phyloP scores from a whole-genome alignment of 129 eudicot species.

The Heracleum sosnowskyi region DNA sequence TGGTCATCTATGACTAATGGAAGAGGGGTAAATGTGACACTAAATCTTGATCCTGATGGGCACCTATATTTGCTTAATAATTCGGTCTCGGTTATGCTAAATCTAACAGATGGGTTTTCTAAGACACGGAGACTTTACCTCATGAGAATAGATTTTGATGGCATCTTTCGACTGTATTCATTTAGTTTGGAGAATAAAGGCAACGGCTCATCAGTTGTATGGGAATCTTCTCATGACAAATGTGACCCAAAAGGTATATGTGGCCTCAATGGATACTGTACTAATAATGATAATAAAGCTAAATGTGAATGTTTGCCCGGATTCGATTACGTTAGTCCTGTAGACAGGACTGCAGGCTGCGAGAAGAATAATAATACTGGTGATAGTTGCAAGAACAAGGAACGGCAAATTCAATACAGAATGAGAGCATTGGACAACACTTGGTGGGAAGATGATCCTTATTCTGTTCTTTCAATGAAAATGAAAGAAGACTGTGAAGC shows the following conservation, averaged over 20 bases:
- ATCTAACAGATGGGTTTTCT: constrained; percentile 21
- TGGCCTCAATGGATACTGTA: constrained; percentile 3
- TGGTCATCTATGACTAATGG: background rate
- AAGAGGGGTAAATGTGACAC: constrained; percentile 17
- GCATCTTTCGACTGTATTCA: constrained; percentile 35
- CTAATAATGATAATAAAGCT: background rate
- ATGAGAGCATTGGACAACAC: constrained; percentile 4
- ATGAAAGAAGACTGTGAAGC: constrained; percentile 17
- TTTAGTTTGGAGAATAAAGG: background rate
- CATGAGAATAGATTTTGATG: constrained; percentile 36
- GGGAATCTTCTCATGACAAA: background rate
- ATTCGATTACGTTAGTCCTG: background rate
- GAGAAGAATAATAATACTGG: constrained; percentile 5
- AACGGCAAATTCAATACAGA: background rate
- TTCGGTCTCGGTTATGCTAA: background rate
- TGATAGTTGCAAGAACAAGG: constrained; percentile 4
- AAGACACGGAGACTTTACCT: constrained; percentile 13
- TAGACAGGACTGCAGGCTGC: background rate
- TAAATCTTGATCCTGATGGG: constrained; percentile 17
- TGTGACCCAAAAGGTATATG: constrained; percentile 4
- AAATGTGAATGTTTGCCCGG: background rate
- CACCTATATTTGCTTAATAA: constrained; percentile 24
- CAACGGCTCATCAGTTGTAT: constrained; percentile 9
- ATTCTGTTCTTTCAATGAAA: background rate
- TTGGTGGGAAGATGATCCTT: constrained; percentile 3